Conservation (phyloP, 495 filamentous ascomycete genomes). For the Talaromyces proteolyticus region DNA sequence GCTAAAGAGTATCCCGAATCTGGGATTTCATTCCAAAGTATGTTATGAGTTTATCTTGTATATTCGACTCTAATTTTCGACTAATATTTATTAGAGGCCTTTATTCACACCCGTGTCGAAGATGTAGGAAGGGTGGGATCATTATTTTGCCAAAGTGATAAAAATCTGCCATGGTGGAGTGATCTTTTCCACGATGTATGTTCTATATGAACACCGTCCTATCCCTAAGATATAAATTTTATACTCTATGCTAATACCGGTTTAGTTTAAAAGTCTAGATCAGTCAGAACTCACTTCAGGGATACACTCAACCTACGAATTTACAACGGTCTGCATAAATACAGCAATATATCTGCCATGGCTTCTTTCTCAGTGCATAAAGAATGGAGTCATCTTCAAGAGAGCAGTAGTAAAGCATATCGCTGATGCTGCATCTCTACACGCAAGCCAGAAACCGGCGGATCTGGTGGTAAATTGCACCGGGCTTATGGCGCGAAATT, state of each 20-base stretch:
- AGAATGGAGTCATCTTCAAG: constrained; percentile 59
- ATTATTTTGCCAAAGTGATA: constrained; percentile 50
- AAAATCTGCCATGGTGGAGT: constrained; percentile 63
- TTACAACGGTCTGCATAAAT: constrained; percentile 88
- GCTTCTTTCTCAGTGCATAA: constrained; percentile 69
- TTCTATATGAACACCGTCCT: not conserved
- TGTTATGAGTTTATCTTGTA: constrained; percentile 1
- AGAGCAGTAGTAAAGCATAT: constrained; percentile 60
- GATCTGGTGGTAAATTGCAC: constrained; percentile 84
- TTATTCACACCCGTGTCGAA: constrained; percentile 39
- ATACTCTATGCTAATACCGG: not conserved
- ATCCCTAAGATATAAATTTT: not conserved
- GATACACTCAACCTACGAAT: constrained; percentile 62
- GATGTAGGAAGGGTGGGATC: constrained; percentile 28
- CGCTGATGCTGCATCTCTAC: constrained; percentile 59
- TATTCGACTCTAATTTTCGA: not conserved
- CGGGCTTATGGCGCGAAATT: constrained; percentile 62
- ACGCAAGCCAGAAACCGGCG: constrained; percentile 55
- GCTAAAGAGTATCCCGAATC: constrained; percentile 64
- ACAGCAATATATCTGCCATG: constrained; percentile 81
- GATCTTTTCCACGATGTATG: constrained; percentile 54
- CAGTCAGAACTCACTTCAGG: constrained; percentile 49
- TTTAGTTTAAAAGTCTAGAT: constrained; percentile 42
- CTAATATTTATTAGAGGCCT: constrained; percentile 27
- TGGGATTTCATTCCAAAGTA: constrained; percentile 70